These are phyloP conservation scores for Cokeromyces recurvatus DNA, from an alignment of 371 early-diverging fungal species.

Conservation along the genomic window DNA sequence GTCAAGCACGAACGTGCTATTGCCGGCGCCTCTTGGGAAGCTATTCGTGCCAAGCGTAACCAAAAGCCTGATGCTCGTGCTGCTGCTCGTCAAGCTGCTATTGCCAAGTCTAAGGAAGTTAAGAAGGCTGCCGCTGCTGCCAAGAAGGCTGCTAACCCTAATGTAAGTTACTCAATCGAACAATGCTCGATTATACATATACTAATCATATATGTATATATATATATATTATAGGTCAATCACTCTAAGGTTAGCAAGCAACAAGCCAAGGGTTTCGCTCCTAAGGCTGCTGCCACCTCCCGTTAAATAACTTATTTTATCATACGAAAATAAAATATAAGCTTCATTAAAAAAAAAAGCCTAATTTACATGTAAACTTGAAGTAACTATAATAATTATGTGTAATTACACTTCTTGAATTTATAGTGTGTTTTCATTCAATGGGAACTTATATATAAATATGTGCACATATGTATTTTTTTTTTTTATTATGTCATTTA, in stretches of 20 bases:
- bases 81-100: constrained; percentile 86
- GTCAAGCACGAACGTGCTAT: constrained; percentile 97
- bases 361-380: too few relatives aligned
- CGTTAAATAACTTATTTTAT: constrained; percentile 82
- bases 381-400: too few relatives aligned
- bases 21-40: constrained; percentile 93
- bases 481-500: too few relatives aligned
- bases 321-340: too few relatives aligned
- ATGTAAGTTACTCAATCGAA: constrained; percentile 14
- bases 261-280: constrained; percentile 80
- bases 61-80: constrained; percentile 94
- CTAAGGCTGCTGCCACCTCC: constrained; percentile 83
- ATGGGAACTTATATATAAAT: too few relatives aligned
- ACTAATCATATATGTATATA: too few relatives aligned
- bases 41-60: constrained; percentile 93
- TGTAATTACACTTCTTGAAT: too few relatives aligned
- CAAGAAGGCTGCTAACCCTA: constrained; percentile 59
- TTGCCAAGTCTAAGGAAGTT: constrained; percentile 84
- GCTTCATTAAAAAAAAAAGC: too few relatives aligned
- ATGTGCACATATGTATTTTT: too few relatives aligned
- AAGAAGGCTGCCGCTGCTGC: constrained; percentile 76
- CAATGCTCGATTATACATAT: background rate
- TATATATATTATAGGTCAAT: constrained; percentile 8
- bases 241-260: constrained; percentile 82
- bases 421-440: too few relatives aligned